These are phyloP conservation scores for Amanita polypyramis DNA, from an alignment of 768 basidiomycete genomes.

Conservation along the genomic window DNA sequence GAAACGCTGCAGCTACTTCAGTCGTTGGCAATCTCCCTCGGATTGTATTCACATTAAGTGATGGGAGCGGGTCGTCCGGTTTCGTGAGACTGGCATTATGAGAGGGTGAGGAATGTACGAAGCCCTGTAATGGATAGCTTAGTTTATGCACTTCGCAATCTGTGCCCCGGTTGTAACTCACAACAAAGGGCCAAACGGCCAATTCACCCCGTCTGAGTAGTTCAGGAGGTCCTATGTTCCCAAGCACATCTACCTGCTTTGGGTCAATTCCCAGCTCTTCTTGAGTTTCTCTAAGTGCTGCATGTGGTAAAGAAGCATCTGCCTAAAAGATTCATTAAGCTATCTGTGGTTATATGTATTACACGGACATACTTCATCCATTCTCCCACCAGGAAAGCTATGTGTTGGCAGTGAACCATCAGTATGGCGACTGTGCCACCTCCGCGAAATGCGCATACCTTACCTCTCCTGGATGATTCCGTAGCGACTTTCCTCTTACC, in stretches of 20 bases:
- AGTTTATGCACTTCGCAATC: background rate
- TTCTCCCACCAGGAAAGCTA: slow-evolving; percentile 70
- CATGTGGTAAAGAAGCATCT: slow-evolving; percentile 39
- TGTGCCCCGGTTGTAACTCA: slow-evolving; percentile 24
- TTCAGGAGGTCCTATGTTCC: slow-evolving; percentile 53
- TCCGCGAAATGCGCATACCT: slow-evolving; percentile 33
- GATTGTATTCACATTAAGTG: slow-evolving; percentile 42
- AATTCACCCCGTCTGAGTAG: slow-evolving; percentile 44
- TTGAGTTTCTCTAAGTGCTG: slow-evolving; percentile 62
- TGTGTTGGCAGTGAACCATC: background rate
- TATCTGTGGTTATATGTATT: slow-evolving; percentile 7
- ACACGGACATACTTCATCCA: slow-evolving; percentile 41
- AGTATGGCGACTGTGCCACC: background rate
- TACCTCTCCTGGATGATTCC: slow-evolving; percentile 74
- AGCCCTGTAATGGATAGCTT: slow-evolving; percentile 13
- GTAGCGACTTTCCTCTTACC: slow-evolving; percentile 51
- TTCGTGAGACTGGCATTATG: background rate
- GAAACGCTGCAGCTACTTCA: slow-evolving; percentile 66
- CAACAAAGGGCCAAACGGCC: slow-evolving; percentile 69
- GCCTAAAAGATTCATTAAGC: slow-evolving; percentile 24
- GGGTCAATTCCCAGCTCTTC: slow-evolving; percentile 64
- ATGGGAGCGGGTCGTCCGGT: slow-evolving; percentile 41
- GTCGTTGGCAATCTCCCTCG: slow-evolving; percentile 32
- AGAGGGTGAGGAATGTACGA: slow-evolving; percentile 15
- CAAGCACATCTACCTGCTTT: slow-evolving; percentile 54